Conservation (phyloP, 2,329 filamentous ascomycete genomes). For the Orbilia quercus region DNA sequence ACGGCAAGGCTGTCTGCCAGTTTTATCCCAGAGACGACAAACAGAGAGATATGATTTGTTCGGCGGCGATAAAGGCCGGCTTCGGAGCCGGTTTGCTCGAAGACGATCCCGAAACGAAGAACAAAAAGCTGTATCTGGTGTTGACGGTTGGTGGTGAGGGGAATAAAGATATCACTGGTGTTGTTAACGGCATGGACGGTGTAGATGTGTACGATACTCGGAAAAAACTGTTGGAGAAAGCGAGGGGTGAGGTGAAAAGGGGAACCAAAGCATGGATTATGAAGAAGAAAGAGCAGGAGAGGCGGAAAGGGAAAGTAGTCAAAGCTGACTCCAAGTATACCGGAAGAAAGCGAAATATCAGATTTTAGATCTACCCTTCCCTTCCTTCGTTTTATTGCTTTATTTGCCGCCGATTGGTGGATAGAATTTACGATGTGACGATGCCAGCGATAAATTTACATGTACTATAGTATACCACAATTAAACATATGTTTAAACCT, state of each 20-base stretch:
- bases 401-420: neutral
- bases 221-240: constrained; percentile 67
- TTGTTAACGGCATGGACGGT: constrained; percentile 87
- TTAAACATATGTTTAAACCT: neutral
- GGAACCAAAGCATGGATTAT: constrained; percentile 86
- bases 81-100: constrained; percentile 95
- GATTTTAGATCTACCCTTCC: constrained; percentile 70
- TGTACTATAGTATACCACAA: constrained; percentile 18
- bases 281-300: constrained; percentile 91
- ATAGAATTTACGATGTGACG: neutral
- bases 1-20: constrained; percentile 91
- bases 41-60: constrained; percentile 90
- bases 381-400: neutral
- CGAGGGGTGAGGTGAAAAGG: constrained; percentile 73
- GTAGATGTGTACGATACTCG: constrained; percentile 82
- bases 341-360: constrained; percentile 82
- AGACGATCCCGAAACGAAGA: constrained; percentile 96
- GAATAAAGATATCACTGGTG: constrained; percentile 82
- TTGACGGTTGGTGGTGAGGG: constrained; percentile 78
- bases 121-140: constrained; percentile 94
- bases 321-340: constrained; percentile 94
- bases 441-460: constrained; percentile 8
- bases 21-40: constrained; percentile 97
- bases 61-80: constrained; percentile 89
- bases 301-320: constrained; percentile 91